Base-by-base conservation (phyloP, 1,284 basidiomycete species). In the Mixia osmundae region DNA sequence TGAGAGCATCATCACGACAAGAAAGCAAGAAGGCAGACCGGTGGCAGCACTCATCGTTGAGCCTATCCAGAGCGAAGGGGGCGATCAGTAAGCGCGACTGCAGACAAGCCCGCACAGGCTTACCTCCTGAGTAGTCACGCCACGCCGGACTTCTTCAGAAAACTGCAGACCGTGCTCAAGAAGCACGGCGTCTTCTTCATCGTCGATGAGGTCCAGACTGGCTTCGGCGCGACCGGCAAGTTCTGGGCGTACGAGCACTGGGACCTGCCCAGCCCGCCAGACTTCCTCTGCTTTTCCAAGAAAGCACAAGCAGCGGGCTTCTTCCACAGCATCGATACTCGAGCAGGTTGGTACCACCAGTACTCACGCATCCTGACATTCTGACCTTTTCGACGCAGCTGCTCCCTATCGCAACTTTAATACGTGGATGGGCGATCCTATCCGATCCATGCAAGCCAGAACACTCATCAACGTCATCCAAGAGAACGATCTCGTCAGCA, bases 211-310 rank as follows among this genome's bases (percentile, higher is more conserved):
- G 50, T 53, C 0, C 65, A 67, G 48, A 67, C 65, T 16, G 65
- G 65, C 24, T 61, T 65, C 16, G 50, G 54, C 19, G 64, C 65
- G 0, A 67, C 65, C 0, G 65, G 65, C 12, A 55, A 54, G 6
- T 64, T 67, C 50, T 67, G 65, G 65, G 64, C 65, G 0, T 62
- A 65, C 50, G 64, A 66, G 41, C 59, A 63, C 45, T 67, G 65
- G 65, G 54, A 56, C 9, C 47, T 67, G 27, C 40, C 45, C 12
- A 49, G 41, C 32, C 53, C 51, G 45, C 59, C 65, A 9, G 65
- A 67, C 50, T 64, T 66, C 46, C 61, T 66, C 25, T 63, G 63
- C 11, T 67, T 66, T 47, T 57, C 55, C 32, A 64, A 63, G 48
- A 63, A 65, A 52, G 59, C 61, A 57, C 62, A 64, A 42, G 57